Percentiles rank a stretch among this genome's conserved stretches.
phyloP scores from a whole-genome alignment of 2,329 filamentous ascomycete species.

The Chaetomiaceae sp. region DNA sequence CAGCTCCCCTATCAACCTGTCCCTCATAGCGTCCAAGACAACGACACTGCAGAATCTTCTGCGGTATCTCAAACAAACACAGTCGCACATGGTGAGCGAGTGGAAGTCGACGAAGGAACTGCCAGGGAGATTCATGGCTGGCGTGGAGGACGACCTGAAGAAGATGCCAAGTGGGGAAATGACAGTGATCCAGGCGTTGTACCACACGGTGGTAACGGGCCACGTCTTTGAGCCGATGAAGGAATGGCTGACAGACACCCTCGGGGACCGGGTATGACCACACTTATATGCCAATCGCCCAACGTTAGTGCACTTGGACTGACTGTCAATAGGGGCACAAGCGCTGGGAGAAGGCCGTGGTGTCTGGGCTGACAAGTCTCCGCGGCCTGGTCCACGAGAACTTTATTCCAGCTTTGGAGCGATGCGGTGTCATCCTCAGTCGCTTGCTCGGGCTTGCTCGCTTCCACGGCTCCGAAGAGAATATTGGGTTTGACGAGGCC shows the following conservation, averaged over 20 bases:
- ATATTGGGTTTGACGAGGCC: conserved; percentile 60
- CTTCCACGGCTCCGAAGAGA: conserved; percentile 64
- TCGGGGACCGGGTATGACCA: conserved; percentile 65
- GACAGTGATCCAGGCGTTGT: conserved; percentile 69
- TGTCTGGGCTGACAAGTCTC: conserved; percentile 70
- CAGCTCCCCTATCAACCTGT: conserved; percentile 72
- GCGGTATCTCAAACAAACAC: conserved; percentile 76
- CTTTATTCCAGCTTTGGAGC: conserved; percentile 80
- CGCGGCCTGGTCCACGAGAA: conserved; percentile 79
- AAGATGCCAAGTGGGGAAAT: conserved; percentile 54
- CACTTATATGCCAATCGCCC: neutral
- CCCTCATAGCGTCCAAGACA: conserved; percentile 78
- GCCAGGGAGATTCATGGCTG: conserved; percentile 70
- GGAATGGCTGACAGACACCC: conserved; percentile 83
- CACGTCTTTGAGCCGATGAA: conserved; percentile 69
- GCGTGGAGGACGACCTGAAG: conserved; percentile 69
- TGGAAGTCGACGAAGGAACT: conserved; percentile 80
- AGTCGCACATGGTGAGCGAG: conserved; percentile 73
- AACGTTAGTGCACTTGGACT: neutral
- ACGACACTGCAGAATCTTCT: conserved; percentile 83
- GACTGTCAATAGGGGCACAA: conserved; percentile 66
- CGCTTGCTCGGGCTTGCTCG: conserved; percentile 78
- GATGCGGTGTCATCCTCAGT: conserved; percentile 74
- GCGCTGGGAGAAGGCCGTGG: conserved; percentile 86
- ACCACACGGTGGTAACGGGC: conserved; percentile 79